Conservation (phyloP, 2,329 filamentous ascomycete species). For the Mycosphaerella arachidis region DNA sequence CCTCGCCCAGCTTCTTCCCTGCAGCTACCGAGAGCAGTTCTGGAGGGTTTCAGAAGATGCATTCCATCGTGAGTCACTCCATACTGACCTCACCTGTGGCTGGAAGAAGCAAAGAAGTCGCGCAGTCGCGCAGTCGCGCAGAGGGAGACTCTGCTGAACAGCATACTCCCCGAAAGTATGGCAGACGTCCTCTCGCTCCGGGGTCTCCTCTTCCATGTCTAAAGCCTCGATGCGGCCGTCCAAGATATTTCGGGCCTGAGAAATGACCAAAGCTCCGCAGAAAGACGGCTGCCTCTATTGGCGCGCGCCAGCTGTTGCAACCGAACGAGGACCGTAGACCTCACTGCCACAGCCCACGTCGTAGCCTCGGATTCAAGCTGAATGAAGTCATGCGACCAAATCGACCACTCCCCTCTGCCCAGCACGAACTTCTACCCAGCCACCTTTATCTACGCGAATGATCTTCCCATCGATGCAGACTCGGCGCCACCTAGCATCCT, state of each 20-base stretch:
- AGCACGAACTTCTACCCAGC: conserved; percentile 63
- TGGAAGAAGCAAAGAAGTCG: background rate
- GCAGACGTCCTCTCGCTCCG: background rate
- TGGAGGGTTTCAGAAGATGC: conserved; percentile 14
- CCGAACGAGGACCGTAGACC: background rate
- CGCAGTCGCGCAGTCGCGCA: background rate
- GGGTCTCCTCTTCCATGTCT: background rate
- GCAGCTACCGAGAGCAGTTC: conserved; percentile 5
- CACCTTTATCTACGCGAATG: conserved; percentile 64
- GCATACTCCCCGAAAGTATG: background rate
- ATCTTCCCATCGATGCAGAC: conserved; percentile 92
- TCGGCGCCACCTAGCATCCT: conserved; percentile 71
- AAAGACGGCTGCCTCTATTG: background rate
- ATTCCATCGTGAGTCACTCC: conserved; percentile 15
- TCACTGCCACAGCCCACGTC: background rate
- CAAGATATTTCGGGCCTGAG: background rate
- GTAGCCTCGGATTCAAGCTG: background rate
- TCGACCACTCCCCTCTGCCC: conserved; percentile 41
- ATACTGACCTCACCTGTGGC: conserved; percentile 7
- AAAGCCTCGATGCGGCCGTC: background rate
- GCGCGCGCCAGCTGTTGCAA: conserved; percentile 7
- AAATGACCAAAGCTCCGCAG: background rate
- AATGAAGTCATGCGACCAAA: conserved; percentile 7
- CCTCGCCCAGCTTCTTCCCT: conserved; percentile 1
- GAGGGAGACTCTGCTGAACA: background rate